phyloP scores from a whole-genome alignment of 2,329 filamentous ascomycete genomes.

The Aspergillus sp. region DNA sequence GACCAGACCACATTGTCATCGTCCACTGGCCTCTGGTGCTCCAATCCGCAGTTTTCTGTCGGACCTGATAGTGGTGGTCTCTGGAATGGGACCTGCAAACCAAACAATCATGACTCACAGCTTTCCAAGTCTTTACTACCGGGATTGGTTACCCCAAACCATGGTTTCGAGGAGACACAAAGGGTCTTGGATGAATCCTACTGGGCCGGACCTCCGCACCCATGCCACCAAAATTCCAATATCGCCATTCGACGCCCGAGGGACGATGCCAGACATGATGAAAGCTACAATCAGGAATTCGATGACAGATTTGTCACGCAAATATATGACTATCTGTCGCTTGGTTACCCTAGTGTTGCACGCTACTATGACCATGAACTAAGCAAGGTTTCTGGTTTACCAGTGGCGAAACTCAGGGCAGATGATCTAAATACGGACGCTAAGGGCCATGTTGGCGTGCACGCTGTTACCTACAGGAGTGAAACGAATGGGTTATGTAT shows the following conservation, averaged over 20 bases:
- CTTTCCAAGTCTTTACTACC: conserved; percentile 15
- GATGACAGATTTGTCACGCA: conserved; percentile 85
- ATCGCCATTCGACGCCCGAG: neutral
- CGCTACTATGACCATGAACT: conserved; percentile 82
- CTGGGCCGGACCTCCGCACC: neutral
- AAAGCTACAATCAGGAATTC: conserved; percentile 65
- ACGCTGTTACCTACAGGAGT: conserved; percentile 45
- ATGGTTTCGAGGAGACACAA: neutral
- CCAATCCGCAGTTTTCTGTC: conserved; percentile 58
- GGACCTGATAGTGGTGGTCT: conserved; percentile 38
- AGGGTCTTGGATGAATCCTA: neutral
- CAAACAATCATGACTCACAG: conserved; percentile 14
- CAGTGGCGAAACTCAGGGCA: conserved; percentile 65
- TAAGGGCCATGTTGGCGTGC: conserved; percentile 69
- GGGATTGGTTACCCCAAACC: conserved; percentile 27
- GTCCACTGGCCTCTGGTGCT: conserved; percentile 70
- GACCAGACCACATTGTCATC: conserved; percentile 51
- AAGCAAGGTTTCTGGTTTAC: conserved; percentile 72
- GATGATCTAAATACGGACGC: conserved; percentile 68
- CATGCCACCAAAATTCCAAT: neutral
- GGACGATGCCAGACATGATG: conserved; percentile 30
- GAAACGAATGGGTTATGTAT: conserved; percentile 55
- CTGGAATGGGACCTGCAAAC: conserved; percentile 44
- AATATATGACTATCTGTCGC: conserved; percentile 93
- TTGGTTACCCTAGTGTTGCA: conserved; percentile 86